Evolutionary conservation across 1,284 basidiomycete species (phyloP).

Genomic region (Paramarasmius palmivorus): DNA sequence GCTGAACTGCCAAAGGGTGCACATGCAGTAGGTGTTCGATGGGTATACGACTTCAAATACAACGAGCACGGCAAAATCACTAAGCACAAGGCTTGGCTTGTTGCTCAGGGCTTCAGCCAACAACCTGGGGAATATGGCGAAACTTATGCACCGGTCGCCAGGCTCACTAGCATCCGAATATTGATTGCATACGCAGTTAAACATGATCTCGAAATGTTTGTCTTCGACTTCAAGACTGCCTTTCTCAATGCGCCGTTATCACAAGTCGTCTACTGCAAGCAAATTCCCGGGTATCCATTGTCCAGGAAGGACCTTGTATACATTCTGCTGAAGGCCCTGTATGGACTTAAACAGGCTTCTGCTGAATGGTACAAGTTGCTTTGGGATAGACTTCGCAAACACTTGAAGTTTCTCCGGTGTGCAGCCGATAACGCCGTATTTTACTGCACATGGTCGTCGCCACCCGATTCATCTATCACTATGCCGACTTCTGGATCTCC

Average conservation of each 20-base stretch:
- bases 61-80: slow-evolving; percentile 29
- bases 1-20: slow-evolving; percentile 19
- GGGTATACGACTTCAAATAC: slow-evolving; percentile 37
- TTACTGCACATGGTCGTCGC: slow-evolving; percentile 3
- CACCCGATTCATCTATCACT: slow-evolving; percentile 14
- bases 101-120: slow-evolving; percentile 41
- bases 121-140: slow-evolving; percentile 37
- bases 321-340: slow-evolving; percentile 17
- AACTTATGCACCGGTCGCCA: slow-evolving; percentile 34
- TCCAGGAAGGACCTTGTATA: not conserved
- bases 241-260: slow-evolving; percentile 10
- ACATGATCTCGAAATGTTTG: slow-evolving; percentile 25
- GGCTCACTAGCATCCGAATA: slow-evolving; percentile 28
- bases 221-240: slow-evolving; percentile 28
- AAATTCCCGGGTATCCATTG: slow-evolving; percentile 18
- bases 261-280: slow-evolving; percentile 24
- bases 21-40: slow-evolving; percentile 28
- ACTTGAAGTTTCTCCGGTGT: slow-evolving; percentile 17
- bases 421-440: slow-evolving; percentile 17
- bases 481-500: not conserved
- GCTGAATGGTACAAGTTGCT: slow-evolving; percentile 25
- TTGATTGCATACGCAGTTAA: slow-evolving; percentile 27
- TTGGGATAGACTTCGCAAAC: slow-evolving; percentile 12
- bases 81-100: slow-evolving; percentile 36
- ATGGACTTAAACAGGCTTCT: slow-evolving; percentile 32